phyloP scores from a whole-genome alignment of 2,329 filamentous ascomycete genomes.

The Nemania bipapillata region DNA sequence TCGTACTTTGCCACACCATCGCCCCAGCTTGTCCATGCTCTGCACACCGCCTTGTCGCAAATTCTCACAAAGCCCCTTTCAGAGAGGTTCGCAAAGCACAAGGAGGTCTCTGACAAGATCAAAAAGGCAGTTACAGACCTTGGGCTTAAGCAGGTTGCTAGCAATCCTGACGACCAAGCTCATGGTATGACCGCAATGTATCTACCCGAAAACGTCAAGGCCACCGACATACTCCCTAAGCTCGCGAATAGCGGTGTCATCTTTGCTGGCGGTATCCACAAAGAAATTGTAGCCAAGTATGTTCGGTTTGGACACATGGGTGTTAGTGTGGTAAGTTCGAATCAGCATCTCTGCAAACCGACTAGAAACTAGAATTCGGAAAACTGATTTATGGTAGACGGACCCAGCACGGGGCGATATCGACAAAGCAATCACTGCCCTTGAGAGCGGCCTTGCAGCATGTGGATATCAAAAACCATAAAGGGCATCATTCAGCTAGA shows the following conservation, averaged over 20 bases:
- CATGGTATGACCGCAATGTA: conserved; percentile 99
- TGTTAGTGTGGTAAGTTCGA: conserved; percentile 76
- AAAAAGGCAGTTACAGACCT: conserved; percentile 84
- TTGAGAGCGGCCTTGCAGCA: conserved; percentile 79
- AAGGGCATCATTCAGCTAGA: conserved; percentile 3
- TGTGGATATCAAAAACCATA: conserved; percentile 70
- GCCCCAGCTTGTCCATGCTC: conserved; percentile 90
- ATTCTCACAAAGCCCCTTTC: conserved; percentile 83
- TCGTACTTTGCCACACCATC: conserved; percentile 98
- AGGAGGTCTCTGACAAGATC: conserved; percentile 80
- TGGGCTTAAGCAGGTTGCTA: conserved; percentile 86
- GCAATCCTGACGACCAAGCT: conserved; percentile 88
- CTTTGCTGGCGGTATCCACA: conserved; percentile 95
- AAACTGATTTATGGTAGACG: conserved; percentile 59
- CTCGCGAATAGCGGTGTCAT: conserved; percentile 88
- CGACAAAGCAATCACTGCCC: conserved; percentile 80
- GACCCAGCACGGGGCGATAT: conserved; percentile 83
- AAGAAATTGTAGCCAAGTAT: conserved; percentile 92
- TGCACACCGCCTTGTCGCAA: conserved; percentile 88
- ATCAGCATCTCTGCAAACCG: background rate
- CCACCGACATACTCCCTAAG: conserved; percentile 84
- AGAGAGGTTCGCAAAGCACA: conserved; percentile 85
- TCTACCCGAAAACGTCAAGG: conserved; percentile 83
- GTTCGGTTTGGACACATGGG: conserved; percentile 98
- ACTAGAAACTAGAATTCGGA: background rate